Base-by-base conservation (phyloP, 2,329 filamentous ascomycete species). In the Cadophora malorum region DNA sequence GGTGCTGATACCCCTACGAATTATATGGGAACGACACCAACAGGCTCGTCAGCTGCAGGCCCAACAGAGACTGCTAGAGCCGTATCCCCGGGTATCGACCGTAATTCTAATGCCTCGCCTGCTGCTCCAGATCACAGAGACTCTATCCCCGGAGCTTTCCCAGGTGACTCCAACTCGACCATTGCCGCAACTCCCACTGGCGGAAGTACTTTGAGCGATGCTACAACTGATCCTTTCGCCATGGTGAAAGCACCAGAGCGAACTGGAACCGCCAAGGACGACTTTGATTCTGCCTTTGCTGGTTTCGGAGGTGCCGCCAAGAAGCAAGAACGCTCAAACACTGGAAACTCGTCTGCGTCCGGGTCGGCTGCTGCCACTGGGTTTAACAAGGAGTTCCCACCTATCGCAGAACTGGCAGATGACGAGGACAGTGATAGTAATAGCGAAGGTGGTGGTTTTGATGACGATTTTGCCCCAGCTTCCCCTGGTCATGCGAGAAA, bases 361-460 rank as follows among this genome's bases (percentile, higher is more conserved):
- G 76, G 79, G 47, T 85, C 85, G 69, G 76, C 81, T 1, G 81
- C 82, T 23, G 78, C 85, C 2, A 82, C 80, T 65, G 81, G 79
- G 52, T 91, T 92, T 74, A 86, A 89, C 76, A 85, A 88, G 25
- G 96, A 98, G 77, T 98, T 98, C 77, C 96, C 96, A 38, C 96
- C 95, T 0, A 97, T 98, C 69, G 90, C 91, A n/a, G 93, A 95
- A 77, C 81, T 97, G 67, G 91, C 92, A 70, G 86, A 88, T 35
- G 91, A 94, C 67, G 92, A 95, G 28, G 91, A 96, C n/a, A 94
- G 91, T 35, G 93, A 96, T 67, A 91, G 90, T 35, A 90, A 89
- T 65, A 91, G 88, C 68, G 92, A 93, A 59, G 87, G 87, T 60
- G 93, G 92, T 52, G 93, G 94, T 0, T 98, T 98, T 76, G 95